Percentiles rank a stretch among this genome's conserved stretches.
Conservation (phyloP, 208 protist species). For the Leishmania gerbilli region DNA sequence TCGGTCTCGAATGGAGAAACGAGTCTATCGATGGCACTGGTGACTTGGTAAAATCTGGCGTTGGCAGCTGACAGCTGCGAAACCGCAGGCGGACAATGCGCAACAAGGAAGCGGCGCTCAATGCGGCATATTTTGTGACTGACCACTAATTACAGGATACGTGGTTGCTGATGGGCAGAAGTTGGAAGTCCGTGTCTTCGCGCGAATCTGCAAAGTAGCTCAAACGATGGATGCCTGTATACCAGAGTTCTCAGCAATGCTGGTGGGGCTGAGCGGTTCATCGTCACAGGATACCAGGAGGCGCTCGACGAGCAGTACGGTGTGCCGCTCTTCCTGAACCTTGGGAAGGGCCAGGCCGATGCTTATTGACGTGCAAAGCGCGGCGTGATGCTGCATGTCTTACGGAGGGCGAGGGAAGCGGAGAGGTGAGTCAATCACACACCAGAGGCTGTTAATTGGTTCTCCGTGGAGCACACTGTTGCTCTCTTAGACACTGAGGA, state of each 20-base stretch:
- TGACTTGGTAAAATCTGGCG: not conserved
- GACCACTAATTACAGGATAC: conserved; percentile 30
- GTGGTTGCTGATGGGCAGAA: conserved; percentile 43
- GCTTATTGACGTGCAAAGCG: conserved; percentile 33
- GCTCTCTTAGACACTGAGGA: conserved; percentile 50
- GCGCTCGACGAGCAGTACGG: conserved; percentile 15
- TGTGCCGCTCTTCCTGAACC: conserved; percentile 35
- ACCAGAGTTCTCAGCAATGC: conserved; percentile 7
- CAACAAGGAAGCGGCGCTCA: conserved; percentile 20
- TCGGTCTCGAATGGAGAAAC: conserved; percentile 24
- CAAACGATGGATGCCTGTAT: not conserved
- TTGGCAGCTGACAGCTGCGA: not conserved
- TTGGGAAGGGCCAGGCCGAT: conserved; percentile 41
- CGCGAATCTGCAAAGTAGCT: not conserved
- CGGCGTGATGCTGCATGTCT: conserved; percentile 28
- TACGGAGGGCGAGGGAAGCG: not conserved
- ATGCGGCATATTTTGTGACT: conserved; percentile 28
- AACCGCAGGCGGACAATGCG: conserved; percentile 16
- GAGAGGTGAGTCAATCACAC: conserved; percentile 1
- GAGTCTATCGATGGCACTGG: conserved; percentile 23
- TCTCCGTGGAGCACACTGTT: conserved; percentile 20
- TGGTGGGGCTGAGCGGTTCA: conserved; percentile 28
- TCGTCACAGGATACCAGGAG: conserved; percentile 15
- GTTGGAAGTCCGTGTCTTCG: conserved; percentile 26
- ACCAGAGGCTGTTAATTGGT: not conserved